A percentile compares a stretch with the other conserved stretches of the same genome.
Evolutionary conservation across 306 rosid species (phyloP).

Genomic region (barrel medic (Medicago truncatula)): DNA sequence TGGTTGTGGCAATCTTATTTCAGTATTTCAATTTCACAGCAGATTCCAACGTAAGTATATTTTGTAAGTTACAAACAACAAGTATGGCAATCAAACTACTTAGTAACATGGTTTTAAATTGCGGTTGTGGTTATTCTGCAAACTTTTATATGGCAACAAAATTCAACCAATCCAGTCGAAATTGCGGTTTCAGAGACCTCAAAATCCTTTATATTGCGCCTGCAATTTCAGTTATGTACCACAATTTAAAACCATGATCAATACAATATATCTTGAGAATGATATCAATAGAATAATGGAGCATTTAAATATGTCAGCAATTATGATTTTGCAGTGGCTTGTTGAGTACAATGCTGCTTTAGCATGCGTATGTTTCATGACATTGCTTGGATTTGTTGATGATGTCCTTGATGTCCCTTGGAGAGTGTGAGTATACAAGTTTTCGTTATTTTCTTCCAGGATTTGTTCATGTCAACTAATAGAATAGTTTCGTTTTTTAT

Average conservation of each 20-base stretch:
- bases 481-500: conserved; percentile 24
- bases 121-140: not conserved
- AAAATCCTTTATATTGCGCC: not conserved
- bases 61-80: not conserved
- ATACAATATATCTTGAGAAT: not conserved
- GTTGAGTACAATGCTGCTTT: conserved; percentile 97
- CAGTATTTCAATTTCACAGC: conserved; percentile 90
- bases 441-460: conserved; percentile 30
- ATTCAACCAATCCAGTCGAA: not conserved
- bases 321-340: conserved; percentile 84
- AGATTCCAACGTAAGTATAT: conserved; percentile 75
- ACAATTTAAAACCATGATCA: not conserved
- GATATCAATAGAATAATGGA: conserved; percentile 20
- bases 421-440: conserved; percentile 86
- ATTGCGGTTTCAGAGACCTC: not conserved
- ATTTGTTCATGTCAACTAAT: conserved; percentile 38
- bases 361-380: conserved; percentile 91
- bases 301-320: conserved; percentile 29
- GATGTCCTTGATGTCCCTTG: conserved; percentile 98
- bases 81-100: conserved; percentile 9
- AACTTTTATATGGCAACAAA: not conserved
- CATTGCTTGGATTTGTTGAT: conserved; percentile 94
- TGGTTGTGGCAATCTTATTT: conserved; percentile 81
- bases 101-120: not conserved
- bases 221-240: not conserved